Evolutionary conservation across 202 grass and related monocot species (phyloP), one percentile per base, ranked within the genome.

Genomic region (Setaria viridis): DNA sequence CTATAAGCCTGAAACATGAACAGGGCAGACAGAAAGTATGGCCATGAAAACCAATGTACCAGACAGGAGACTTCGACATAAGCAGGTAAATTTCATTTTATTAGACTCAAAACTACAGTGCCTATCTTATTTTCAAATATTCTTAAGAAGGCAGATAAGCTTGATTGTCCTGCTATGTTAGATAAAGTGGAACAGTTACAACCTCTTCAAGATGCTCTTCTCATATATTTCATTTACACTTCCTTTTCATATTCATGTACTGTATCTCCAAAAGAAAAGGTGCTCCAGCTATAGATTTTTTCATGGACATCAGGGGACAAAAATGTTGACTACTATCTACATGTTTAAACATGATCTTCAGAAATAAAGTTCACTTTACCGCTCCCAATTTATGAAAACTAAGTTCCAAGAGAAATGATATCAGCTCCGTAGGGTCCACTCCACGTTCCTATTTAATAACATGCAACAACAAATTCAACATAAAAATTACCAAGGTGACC

Each of bases 331-430:
- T 70, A 45, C 30, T 76, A 57, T 41, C 53, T 20, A 48, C 17
- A 71, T 82, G 13, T 32, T 77, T 76, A 80, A 76, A 45, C 62
- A 73, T 67, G 14, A 57, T 80, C 25, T 60, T 80, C 53, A 42
- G 71, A 77, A 83, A 83, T 29, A 71, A 51, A 13, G 53, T 76
- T 59, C 74, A 76, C 34, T 15, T 74, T 97, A 97, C 94, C 88
- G 88, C 81, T 89, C 91, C 95, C 46, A 76, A 47, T 35, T 81
- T 91, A 94, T 95, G 95, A 73, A 98, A 98, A 87, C 93, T 94
- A 88, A 95, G 95, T 84, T 98, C 93, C 72, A 98, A 85, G 21
- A 98, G 93, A 81, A 98, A 98, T 33, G 91, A 95, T 95, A 98
- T 98, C 77, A 98, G 74, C 41, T 95, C 95, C 0, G 91, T 89